Conservation (phyloP, 139 green algal species). For the Klebsormidium nitens region DNA sequence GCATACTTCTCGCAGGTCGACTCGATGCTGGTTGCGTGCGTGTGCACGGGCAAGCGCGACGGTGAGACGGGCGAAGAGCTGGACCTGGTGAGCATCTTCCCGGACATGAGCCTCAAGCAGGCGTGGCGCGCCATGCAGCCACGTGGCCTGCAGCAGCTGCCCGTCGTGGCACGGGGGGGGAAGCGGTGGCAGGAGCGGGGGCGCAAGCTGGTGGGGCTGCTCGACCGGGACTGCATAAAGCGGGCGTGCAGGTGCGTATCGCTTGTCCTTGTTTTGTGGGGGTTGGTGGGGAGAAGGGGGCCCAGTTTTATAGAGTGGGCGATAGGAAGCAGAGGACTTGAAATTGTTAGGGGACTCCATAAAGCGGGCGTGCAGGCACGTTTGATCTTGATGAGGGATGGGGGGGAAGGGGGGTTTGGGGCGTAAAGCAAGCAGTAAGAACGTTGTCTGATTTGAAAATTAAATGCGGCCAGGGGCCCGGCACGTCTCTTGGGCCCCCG, state of each 20-base stretch:
- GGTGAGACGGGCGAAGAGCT: background rate
- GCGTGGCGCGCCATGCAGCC: slow-evolving; percentile 20
- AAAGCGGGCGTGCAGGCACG: slow-evolving; percentile 4
- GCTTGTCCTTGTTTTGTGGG: no score
- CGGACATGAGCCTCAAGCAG: slow-evolving; percentile 18
- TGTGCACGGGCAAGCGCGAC: slow-evolving; percentile 3
- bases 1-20: slow-evolving; percentile 25
- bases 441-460: no score
- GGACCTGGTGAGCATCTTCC: slow-evolving; percentile 30
- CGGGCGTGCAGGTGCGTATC: slow-evolving; percentile 15
- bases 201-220: slow-evolving; percentile 21
- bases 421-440: no score
- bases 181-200: slow-evolving; percentile 26
- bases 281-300: no score
- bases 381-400: no score
- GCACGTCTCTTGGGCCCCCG: no score
- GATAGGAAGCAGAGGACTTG: no score
- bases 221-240: background rate
- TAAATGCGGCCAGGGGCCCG: no score
- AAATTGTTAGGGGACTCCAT: no score
- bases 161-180: slow-evolving; percentile 24
- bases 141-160: slow-evolving; percentile 22
- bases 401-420: no score
- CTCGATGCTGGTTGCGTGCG: slow-evolving; percentile 22
- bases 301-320: no score